These are phyloP conservation scores for Ogataea hybrid DNA, from an alignment of 1,139 yeast species.

Conservation along the genomic window DNA sequence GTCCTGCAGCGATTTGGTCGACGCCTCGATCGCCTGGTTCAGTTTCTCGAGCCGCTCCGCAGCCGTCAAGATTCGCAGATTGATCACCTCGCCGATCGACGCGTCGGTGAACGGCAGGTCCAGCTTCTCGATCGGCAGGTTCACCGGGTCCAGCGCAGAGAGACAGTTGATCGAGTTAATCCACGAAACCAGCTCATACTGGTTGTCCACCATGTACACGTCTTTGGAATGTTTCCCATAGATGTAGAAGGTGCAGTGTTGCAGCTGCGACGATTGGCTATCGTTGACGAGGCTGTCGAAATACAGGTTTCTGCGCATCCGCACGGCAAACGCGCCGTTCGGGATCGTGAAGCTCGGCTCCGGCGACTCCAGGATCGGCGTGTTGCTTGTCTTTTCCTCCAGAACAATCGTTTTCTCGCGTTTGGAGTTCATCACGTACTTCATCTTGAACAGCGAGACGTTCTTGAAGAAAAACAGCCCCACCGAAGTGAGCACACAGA, in stretches of 20 bases:
- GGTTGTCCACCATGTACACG: constrained; percentile 31
- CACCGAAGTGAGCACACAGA: constrained; percentile 42
- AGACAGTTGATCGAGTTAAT: constrained; percentile 52
- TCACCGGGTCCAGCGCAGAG: constrained; percentile 43
- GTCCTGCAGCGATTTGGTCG: constrained; percentile 36
- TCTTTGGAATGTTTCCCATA: constrained; percentile 39
- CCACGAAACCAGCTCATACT: constrained; percentile 51
- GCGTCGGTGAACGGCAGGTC: constrained; percentile 5
- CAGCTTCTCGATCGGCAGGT: constrained; percentile 34
- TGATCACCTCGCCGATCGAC: constrained; percentile 13
- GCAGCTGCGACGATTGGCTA: constrained; percentile 6
- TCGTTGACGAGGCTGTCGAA: constrained; percentile 25
- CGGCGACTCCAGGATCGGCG: constrained; percentile 21
- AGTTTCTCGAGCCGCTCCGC: constrained; percentile 31
- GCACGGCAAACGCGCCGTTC: constrained; percentile 36
- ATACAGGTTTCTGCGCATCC: constrained; percentile 25
- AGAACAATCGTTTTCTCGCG: constrained; percentile 25
- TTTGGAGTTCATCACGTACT: constrained; percentile 14
- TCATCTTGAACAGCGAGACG: constrained; percentile 30
- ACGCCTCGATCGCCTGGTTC: constrained; percentile 32
- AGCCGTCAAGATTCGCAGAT: constrained; percentile 9
- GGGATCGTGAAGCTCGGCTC: constrained; percentile 27
- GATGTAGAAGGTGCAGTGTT: constrained; percentile 31
- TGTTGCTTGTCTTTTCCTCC: constrained; percentile 23
- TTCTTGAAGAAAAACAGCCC: constrained; percentile 44